Base-by-base conservation (phyloP, 1,284 basidiomycete species). In the Abortiporus biennis region DNA sequence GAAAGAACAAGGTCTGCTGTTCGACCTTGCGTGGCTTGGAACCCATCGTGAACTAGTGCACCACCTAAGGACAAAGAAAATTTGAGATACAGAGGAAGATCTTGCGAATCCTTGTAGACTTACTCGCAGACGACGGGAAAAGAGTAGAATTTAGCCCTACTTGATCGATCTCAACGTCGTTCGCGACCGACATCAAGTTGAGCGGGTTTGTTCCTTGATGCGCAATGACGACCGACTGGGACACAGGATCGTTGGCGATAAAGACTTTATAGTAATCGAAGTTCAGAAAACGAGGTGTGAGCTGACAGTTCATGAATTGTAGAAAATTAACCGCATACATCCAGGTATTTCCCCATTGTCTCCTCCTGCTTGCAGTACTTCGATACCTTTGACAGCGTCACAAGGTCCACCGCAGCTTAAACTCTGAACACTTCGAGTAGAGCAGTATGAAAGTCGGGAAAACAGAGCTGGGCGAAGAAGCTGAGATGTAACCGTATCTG, bases 131-230 rank as follows among this genome's bases (percentile, higher is more conserved):
- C 43, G 53, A 41, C 24, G 68, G 64, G 56, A 72, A 72, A 29
- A 61, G 59, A 8, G 64, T 66, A 1, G 55, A 44, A 47, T 71
- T 67, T 35, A 71, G 54, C 20, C 52, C 53, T 3, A 56, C 56
- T 20, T 67, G 60, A 2, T 42, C 44, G 47, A 72, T 58, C 47
- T 71, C 48, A 2, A 57, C 54, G 46, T 73, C 69, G 46, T 73
- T 72, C 21, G 66, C 50, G 36, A 70, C 58, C 2, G 72, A 74
- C 3, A 71, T 53, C 59, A 70, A 42, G 33, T 66, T 64, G 0
- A 48, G 36, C n/a, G 63, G 51, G 27, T 72, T 62, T 1, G 71
- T 74, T 17, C 72, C 72, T 48, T 73, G 62, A 47, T 74, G 71
- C 3, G 71, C 68, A n/a, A 74, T 67, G 30, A 72, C 64, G 42